Evolutionary conservation across 1,284 basidiomycete species (phyloP), one percentile per base, ranked within the genome.

Genomic region (Agaricales sp.): DNA sequence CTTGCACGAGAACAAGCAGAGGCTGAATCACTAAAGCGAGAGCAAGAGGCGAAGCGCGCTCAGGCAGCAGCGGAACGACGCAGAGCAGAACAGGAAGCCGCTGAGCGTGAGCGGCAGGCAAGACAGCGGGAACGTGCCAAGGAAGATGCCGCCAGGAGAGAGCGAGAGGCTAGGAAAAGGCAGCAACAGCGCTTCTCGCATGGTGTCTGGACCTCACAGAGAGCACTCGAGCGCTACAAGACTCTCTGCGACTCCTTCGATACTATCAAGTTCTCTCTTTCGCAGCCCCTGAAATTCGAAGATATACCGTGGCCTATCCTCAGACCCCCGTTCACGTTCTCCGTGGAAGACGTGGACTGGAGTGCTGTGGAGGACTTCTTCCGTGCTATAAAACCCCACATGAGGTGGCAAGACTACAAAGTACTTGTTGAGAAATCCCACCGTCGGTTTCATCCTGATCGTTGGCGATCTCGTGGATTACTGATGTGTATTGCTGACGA

Each of bases 231-330:
- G 55, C 73, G 77, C 23, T 88, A 83, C 63, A 74, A 68, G 46
- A 57, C 60, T 30, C 66, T 80, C 13, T 67, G 72, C 49, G 77
- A 78, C n/a, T 66, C 68, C 21, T 88, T 88, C 58, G 84, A 86
- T 59, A 57, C 61, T 4, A 66, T 74, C 2, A 78, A 73, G 54
- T 86, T 80, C 64, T 65, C 71, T 2, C 51, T 62, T 18, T 67
- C 69, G 19, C 64, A 70, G 14, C 76, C 76, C 2, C 61, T 86
- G 11, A 63, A 69, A 1, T 78, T 80, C 53, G 73, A 77, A 43
- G 71, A 69, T 30, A 68, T 88, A 25, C 85, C 85, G 0, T 88
- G 85, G 86, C 85, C 85, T 2, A 74, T 81, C 16, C 61, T 88
- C 37, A 65, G 68, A 41, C 61, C 71, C 19, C 80, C 80, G 0